phyloP scores from a whole-genome alignment of 2,329 filamentous ascomycete species.

The Fusarium sp. region DNA sequence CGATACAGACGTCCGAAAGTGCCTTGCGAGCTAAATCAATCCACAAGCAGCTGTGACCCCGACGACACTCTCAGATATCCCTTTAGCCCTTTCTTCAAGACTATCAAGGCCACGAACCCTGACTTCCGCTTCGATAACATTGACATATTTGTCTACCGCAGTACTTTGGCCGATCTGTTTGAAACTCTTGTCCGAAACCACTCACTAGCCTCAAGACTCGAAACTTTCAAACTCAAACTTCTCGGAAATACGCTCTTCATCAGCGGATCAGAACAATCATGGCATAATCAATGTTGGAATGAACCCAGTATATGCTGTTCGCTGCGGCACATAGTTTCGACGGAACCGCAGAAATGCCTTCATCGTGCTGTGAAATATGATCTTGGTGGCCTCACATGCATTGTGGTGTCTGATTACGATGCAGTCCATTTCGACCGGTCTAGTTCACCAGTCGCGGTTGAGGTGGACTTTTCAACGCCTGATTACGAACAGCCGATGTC shows the following conservation, averaged over 20 bases:
- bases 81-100: background rate
- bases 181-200: no score
- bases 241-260: background rate
- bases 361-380: background rate
- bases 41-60: background rate
- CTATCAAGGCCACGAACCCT: background rate
- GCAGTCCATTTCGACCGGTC: no score
- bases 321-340: no score
- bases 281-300: background rate
- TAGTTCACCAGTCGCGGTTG: no score
- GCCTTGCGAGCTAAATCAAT: background rate
- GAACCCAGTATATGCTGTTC: no score
- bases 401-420: background rate
- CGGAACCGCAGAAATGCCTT: no score
- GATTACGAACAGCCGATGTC: no score
- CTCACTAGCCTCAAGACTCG: no score
- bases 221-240: background rate
- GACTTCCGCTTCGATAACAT: background rate
- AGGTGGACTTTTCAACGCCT: no score
- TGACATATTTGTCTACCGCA: background rate
- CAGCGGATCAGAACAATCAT: fast-evolving
- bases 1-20: background rate
- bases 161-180: background rate
- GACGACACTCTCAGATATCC: no score
- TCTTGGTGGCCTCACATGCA: background rate